phyloP scores from a whole-genome alignment of 2,329 filamentous ascomycete species.

The Sarocladium brachiariae region DNA sequence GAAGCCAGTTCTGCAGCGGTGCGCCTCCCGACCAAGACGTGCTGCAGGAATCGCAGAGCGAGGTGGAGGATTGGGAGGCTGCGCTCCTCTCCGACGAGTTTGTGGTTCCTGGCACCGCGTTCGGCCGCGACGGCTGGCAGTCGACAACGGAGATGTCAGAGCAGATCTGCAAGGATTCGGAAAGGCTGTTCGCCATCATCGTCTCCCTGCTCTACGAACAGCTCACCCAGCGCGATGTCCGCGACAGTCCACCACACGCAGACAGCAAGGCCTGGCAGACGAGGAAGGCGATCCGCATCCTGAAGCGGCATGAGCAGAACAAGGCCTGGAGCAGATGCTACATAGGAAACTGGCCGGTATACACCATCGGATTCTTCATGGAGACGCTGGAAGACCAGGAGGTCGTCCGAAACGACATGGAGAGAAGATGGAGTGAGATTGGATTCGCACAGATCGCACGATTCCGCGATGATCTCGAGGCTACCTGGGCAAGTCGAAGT shows the following conservation, averaged over 20 bases:
- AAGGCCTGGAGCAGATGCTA: slow-evolving; percentile 6
- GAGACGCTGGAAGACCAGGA: slow-evolving; percentile 11
- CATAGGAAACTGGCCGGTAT: slow-evolving; percentile 19
- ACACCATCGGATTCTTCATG: slow-evolving; percentile 17
- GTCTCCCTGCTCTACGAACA: slow-evolving; percentile 17
- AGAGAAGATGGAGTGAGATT: slow-evolving; percentile 14
- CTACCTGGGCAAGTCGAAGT: slow-evolving; percentile 13
- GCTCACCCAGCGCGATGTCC: neutral
- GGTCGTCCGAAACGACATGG: slow-evolving; percentile 14
- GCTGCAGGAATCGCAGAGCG: neutral
- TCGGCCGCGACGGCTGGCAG: neutral
- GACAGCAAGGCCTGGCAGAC: neutral
- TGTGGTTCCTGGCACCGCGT: neutral
- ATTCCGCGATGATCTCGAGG: slow-evolving; percentile 17
- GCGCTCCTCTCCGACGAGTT: neutral
- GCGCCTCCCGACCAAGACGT: neutral
- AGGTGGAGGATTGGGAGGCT: slow-evolving; percentile 6
- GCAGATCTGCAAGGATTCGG: slow-evolving; percentile 12
- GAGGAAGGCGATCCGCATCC: neutral
- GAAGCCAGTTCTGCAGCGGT: neutral
- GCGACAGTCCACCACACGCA: neutral
- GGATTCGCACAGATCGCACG: slow-evolving; percentile 15
- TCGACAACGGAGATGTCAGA: neutral
- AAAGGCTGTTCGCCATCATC: slow-evolving; percentile 14
- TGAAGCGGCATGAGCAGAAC: neutral